phyloP scores from a whole-genome alignment of 176 grass and related monocot genomes.

The Carex scoparia region DNA sequence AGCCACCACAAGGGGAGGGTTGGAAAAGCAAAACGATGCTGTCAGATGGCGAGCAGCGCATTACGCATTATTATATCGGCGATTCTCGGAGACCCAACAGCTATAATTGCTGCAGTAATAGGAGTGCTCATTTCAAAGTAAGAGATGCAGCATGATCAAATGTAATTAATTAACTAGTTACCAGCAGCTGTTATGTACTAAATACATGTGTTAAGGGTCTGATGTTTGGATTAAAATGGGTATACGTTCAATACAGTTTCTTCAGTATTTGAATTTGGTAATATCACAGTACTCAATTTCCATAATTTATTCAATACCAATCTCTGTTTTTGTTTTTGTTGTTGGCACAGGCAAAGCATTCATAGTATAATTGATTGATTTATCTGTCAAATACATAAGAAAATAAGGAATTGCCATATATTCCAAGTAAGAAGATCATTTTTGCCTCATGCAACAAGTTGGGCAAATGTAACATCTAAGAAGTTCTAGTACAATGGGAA shows the following conservation, averaged over 20 bases:
- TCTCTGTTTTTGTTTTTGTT: neutral
- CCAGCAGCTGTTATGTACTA: neutral
- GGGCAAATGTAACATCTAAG: neutral
- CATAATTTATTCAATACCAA: neutral
- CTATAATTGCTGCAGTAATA: constrained; percentile 32
- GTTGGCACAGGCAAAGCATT: neutral
- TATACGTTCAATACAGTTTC: neutral
- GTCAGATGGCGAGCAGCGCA: constrained; percentile 25
- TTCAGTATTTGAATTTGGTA: neutral
- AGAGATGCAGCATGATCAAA: neutral
- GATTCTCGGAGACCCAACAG: constrained; percentile 30
- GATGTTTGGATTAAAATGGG: neutral
- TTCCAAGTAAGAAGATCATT: neutral
- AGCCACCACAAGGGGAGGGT: constrained; percentile 29
- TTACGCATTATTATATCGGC: constrained; percentile 32
- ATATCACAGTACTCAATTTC: neutral
- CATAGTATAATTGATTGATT: neutral
- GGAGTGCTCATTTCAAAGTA: constrained; percentile 27
- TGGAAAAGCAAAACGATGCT: constrained; percentile 25
- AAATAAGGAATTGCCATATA: neutral
- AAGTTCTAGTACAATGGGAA: neutral
- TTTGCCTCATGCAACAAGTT: neutral
- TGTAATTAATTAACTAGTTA: neutral
- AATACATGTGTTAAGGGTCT: neutral
- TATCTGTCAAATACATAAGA: neutral